Percentiles rank a stretch among this genome's conserved stretches.
Evolutionary conservation across 345 rosid species (phyloP).

Genomic region (Arabidopsis arenosa): DNA sequence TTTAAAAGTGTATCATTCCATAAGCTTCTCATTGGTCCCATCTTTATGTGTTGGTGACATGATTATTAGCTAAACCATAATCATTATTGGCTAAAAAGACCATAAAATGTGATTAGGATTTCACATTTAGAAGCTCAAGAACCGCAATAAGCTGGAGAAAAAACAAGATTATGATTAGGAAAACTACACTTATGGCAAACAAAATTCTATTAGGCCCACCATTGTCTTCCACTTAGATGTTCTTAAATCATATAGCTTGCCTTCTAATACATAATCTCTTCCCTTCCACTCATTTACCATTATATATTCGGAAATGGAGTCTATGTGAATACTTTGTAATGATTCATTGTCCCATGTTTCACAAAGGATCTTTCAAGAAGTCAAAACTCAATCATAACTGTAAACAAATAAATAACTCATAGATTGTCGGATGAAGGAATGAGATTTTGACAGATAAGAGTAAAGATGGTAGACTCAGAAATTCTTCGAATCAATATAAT

Average conservation of each 20-base stretch:
- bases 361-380: constrained; percentile 18
- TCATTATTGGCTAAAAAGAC: constrained; percentile 6
- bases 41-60: not conserved
- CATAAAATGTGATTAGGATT: constrained; percentile 7
- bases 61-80: constrained; percentile 17
- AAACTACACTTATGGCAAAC: constrained; percentile 17
- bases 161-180: constrained; percentile 1
- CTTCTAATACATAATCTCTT: constrained; percentile 7
- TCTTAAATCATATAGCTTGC: constrained; percentile 24
- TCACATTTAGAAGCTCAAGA: constrained; percentile 21
- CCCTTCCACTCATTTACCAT: constrained; percentile 4
- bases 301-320: constrained; percentile 4
- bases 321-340: constrained; percentile 21
- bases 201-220: constrained; percentile 20
- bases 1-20: constrained; percentile 24
- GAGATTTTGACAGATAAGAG: not conserved
- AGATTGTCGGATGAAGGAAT: constrained; percentile 12
- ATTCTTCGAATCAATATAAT: constrained; percentile 23
- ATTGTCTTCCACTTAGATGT: constrained; percentile 17
- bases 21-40: constrained; percentile 13
- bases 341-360: constrained; percentile 24
- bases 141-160: not conserved
- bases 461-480: not conserved
- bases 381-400: constrained; percentile 15
- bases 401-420: constrained; percentile 6